These are phyloP conservation scores for Choanephora cucurbitarum DNA, from an alignment of 371 early-diverging fungal species.

Conservation along the genomic window DNA sequence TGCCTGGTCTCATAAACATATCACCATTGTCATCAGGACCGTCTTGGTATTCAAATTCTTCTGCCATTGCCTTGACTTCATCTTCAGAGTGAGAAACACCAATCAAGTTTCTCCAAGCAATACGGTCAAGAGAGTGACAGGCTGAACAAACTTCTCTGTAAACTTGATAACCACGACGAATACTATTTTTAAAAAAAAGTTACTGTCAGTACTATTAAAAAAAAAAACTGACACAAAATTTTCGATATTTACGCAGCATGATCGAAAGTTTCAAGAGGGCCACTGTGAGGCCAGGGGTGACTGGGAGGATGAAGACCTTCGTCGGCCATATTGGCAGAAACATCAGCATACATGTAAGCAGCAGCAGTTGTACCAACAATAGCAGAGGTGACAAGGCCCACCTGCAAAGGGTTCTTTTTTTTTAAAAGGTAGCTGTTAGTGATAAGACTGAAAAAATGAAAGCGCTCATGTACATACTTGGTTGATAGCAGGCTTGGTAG, in stretches of 20 bases:
- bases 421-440: too few relatives aligned
- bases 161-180: slow-evolving; percentile 98
- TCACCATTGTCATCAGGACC: slow-evolving; percentile 95
- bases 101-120: slow-evolving; percentile 94
- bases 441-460: too few relatives aligned
- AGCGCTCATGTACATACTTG: slow-evolving; percentile 13
- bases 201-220: too few relatives aligned
- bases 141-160: slow-evolving; percentile 97
- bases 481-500: slow-evolving; percentile 40
- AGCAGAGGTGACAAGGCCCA: slow-evolving; percentile 57
- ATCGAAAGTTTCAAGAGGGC: slow-evolving; percentile 85
- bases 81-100: slow-evolving; percentile 90
- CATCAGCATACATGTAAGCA: slow-evolving; percentile 56
- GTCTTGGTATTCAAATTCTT: slow-evolving; percentile 89
- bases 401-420: slow-evolving; percentile 46
- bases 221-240: slow-evolving; percentile 1
- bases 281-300: slow-evolving; percentile 88
- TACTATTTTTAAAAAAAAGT: too few relatives aligned
- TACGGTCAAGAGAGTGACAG: slow-evolving; percentile 94
- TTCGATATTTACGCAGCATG: slow-evolving; percentile 80
- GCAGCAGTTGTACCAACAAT: slow-evolving; percentile 60
- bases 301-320: slow-evolving; percentile 92
- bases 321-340: slow-evolving; percentile 77
- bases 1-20: slow-evolving; percentile 95
- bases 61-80: slow-evolving; percentile 94